Base-by-base conservation (phyloP, 257 asterid species). In the Handroanthus guayacan region DNA sequence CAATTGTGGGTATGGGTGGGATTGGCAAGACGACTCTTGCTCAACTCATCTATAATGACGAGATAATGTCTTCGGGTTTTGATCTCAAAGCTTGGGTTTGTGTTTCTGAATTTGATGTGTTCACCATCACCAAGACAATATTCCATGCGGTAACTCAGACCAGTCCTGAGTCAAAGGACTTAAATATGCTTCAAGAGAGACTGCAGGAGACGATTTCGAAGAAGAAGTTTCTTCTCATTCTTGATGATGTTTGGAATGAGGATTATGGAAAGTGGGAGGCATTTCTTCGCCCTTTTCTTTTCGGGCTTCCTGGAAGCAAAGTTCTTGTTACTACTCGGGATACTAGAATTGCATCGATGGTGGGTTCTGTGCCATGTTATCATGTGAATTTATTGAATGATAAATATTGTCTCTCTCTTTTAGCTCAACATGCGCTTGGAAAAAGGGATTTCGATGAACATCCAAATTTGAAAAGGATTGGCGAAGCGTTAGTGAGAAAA, bases 1-100 rank as follows among this genome's bases (percentile, higher is more conserved):
- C 88, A 2, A 86, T 84, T 62, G 80, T 84, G 75, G 90, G 88
- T 48, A 84, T 84, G 87, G 88, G 88, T 43, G 87, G 86, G 2
- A 55, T 84, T 17, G 88, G 86, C 31, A 84, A 82, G 71, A 84
- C 84, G 0, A 84, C 86, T 9, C 80, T 85, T 18, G 81, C 86
- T 20, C 83, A 83, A 58, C 48, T 58, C 0, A 75, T 78, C 18
- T 85, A 78, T 57, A 79, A 82, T 12, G 82, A 82, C 73, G 56
- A 78, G 51, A 51, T 36, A 5, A 55, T 70, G 38, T 2, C 50
- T 4, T 10, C 7, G 6, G 9, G 13, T 3, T 71, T 71, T 17
- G 55, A 56, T 20, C 12, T 71, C 5, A 38, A 12, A 20, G 89
- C 82, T 60, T 82, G 87, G 89, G 64, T 64, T 57, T 80, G 87